Conservation (phyloP, 176 grass and related monocot genomes). For the Hordeum vulgare region MorexV3_pseudomolecules_assembly NC_058523.1:448074067-448074566, state of each 20-base stretch:
- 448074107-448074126: neutral
- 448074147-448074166: neutral
- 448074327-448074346: neutral
- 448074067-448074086: neutral
- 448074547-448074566: slow-evolving; percentile 1
- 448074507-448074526: neutral
- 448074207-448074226: neutral
- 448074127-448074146: neutral
- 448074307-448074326: neutral
- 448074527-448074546: neutral
- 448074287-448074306: neutral
- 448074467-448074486: neutral
- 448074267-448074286: neutral
- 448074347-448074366: neutral
- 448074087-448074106: neutral
- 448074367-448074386: neutral
- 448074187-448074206: slow-evolving; percentile 8
- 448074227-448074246: neutral
- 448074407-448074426: neutral
- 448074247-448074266: neutral
- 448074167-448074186: neutral
- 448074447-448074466: neutral
- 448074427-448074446: neutral
- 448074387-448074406: neutral
- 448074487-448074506: neutral